Conservation (phyloP, 192 early-diverging fungal genomes). For the Coemansia sp. region DNA sequence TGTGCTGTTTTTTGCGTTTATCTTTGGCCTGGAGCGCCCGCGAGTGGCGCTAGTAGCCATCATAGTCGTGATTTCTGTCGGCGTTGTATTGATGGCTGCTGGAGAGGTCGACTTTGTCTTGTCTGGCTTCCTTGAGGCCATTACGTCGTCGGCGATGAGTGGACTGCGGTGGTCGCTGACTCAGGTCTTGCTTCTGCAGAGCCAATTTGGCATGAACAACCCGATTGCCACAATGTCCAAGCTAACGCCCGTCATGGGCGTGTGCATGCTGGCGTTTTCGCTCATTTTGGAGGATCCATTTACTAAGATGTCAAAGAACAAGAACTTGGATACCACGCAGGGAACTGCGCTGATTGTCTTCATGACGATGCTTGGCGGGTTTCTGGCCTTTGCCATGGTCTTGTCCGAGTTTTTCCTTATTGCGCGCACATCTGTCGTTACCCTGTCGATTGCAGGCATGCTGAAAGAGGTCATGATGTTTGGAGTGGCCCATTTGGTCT, state of each 20-base stretch:
- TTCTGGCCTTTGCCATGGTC: slow-evolving; percentile 88
- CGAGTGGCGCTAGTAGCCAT: slow-evolving; percentile 71
- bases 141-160: slow-evolving; percentile 76
- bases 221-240: slow-evolving; percentile 86
- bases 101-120: slow-evolving; percentile 81
- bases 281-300: slow-evolving; percentile 65
- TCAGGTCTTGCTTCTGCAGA: slow-evolving; percentile 77
- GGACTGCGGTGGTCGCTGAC: slow-evolving; percentile 94
- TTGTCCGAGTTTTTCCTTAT: slow-evolving; percentile 86
- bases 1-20: slow-evolving; percentile 89
- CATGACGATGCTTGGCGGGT: slow-evolving; percentile 75
- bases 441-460: slow-evolving; percentile 89
- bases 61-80: slow-evolving; percentile 78
- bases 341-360: slow-evolving; percentile 15
- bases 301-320: slow-evolving; percentile 32
- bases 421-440: slow-evolving; percentile 79
- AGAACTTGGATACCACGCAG: slow-evolving; percentile 24
- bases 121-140: slow-evolving; percentile 77
- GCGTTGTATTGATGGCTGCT: slow-evolving; percentile 87
- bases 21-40: slow-evolving; percentile 83
- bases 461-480: slow-evolving; percentile 89
- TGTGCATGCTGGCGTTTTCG: slow-evolving; percentile 67
- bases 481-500: slow-evolving; percentile 69
- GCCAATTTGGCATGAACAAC: slow-evolving; percentile 81
- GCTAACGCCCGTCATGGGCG: slow-evolving; percentile 79